phyloP scores from a whole-genome alignment of 2,329 filamentous ascomycete genomes.

The Catunica adiposa region DNA sequence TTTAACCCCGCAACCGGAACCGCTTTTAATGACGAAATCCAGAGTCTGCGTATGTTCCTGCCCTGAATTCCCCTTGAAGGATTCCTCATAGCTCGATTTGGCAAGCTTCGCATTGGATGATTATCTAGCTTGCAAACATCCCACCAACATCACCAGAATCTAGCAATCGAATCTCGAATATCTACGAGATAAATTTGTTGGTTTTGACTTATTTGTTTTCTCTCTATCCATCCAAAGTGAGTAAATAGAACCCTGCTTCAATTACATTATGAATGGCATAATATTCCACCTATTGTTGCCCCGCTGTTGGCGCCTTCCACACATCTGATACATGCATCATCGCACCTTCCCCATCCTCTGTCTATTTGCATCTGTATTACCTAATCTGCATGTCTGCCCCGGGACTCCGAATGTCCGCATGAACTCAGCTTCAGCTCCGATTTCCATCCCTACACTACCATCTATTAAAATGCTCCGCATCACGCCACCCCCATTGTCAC shows the following conservation, averaged over 20 bases:
- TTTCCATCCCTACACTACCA: background rate
- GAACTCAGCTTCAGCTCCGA: background rate
- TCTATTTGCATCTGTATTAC: background rate
- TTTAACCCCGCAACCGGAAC: conserved; percentile 10
- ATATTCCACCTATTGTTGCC: too few species aligned
- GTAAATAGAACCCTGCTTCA: background rate
- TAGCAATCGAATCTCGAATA: background rate
- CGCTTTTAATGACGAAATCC: conserved; percentile 5
- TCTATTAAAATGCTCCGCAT: background rate
- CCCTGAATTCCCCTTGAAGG: background rate
- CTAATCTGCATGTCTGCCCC: too few species aligned
- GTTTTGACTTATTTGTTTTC: background rate
- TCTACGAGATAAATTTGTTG: too few species aligned
- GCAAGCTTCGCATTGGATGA: background rate
- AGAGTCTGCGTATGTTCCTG: conserved; percentile 5
- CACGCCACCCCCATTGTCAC: background rate
- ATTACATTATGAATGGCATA: background rate
- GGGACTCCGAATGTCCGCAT: background rate
- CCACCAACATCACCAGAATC: background rate
- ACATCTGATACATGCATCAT: background rate
- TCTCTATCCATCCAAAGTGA: background rate
- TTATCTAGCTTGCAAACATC: background rate
- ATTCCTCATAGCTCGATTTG: background rate
- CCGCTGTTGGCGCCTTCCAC: background rate
- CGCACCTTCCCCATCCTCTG: background rate